Percentiles rank a stretch among this genome's conserved stretches.
Conservation (phyloP, 2,329 filamentous ascomycete species). For the Drechslerella dactyloides region DNA sequence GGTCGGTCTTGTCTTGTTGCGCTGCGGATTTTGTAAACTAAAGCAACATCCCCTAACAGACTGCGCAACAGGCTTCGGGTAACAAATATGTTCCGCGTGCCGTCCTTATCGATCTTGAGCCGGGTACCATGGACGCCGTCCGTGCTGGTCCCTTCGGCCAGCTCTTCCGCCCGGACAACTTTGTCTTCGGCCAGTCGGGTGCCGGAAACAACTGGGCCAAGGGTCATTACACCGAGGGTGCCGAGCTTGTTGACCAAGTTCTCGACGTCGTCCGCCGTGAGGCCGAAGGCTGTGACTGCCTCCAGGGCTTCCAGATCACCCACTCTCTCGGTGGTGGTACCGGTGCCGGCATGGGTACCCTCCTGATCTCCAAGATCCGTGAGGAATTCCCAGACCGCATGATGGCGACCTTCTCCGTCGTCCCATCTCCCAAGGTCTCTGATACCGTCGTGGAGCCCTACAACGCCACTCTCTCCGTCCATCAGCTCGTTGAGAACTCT, state of each 20-base stretch:
- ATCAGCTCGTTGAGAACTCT: conserved; percentile 99
- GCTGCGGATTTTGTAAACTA: conserved; percentile 25
- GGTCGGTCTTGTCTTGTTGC: conserved; percentile 61
- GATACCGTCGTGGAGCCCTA: conserved; percentile 99
- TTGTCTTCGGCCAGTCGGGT: conserved; percentile 99
- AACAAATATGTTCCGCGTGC: conserved; percentile 99
- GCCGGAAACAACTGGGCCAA: conserved; percentile 99
- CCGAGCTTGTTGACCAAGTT: conserved; percentile 96
- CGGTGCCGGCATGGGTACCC: conserved; percentile 99
- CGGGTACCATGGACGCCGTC: conserved; percentile 99
- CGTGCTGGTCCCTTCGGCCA: conserved; percentile 97
- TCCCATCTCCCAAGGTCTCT: conserved; percentile 98
- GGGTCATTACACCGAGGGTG: conserved; percentile 99
- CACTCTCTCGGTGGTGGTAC: conserved; percentile 99
- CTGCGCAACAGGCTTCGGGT: conserved; percentile 73
- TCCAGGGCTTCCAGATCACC: conserved; percentile 99
- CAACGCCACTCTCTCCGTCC: conserved; percentile 98
- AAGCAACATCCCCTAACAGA: conserved; percentile 27
- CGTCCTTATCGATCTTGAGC: conserved; percentile 98
- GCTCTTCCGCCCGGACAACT: conserved; percentile 99
- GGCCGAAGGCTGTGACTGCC: conserved; percentile 98
- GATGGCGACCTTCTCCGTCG: conserved; percentile 99
- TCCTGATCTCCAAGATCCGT: conserved; percentile 99
- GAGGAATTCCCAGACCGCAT: conserved; percentile 99
- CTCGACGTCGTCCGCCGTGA: conserved; percentile 98